Percentiles rank a stretch among this genome's conserved stretches.
Evolutionary conservation across 2,329 filamentous ascomycete genomes (phyloP).

Genomic region (Teratosphaeria nubilosa): DNA sequence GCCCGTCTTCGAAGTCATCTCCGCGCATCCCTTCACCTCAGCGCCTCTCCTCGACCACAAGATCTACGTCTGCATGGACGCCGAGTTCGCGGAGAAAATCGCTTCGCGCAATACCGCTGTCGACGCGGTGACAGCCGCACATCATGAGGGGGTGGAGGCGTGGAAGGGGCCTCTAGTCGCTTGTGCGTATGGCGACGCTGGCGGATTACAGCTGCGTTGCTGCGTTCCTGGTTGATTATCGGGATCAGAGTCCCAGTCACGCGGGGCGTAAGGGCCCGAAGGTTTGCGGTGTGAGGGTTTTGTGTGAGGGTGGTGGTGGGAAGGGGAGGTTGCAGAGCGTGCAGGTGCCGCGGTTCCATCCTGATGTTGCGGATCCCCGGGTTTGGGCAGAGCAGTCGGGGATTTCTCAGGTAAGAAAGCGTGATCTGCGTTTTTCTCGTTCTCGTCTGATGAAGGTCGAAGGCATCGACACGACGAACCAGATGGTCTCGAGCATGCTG

Average conservation of each 20-base stretch:
- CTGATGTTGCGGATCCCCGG: neutral
- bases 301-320: neutral
- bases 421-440: too few relatives aligned
- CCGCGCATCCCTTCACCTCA: neutral
- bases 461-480: neutral
- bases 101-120: neutral
- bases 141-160: neutral
- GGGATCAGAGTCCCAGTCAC: neutral
- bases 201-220: neutral
- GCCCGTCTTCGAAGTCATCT: neutral
- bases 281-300: neutral
- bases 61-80: neutral
- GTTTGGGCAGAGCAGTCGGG: neutral
- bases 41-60: neutral
- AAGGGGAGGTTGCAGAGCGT: neutral
- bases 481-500: neutral
- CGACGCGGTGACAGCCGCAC: neutral
- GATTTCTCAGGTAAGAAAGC: neutral
- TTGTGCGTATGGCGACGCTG: neutral
- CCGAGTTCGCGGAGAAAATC: neutral
- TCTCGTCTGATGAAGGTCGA: neutral
- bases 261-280: neutral
- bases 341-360: neutral
- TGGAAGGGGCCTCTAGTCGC: neutral
- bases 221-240: neutral